Evolutionary conservation across 2,329 filamentous ascomycete genomes (phyloP).

Genomic region (Xylariaceae sp.): DNA sequence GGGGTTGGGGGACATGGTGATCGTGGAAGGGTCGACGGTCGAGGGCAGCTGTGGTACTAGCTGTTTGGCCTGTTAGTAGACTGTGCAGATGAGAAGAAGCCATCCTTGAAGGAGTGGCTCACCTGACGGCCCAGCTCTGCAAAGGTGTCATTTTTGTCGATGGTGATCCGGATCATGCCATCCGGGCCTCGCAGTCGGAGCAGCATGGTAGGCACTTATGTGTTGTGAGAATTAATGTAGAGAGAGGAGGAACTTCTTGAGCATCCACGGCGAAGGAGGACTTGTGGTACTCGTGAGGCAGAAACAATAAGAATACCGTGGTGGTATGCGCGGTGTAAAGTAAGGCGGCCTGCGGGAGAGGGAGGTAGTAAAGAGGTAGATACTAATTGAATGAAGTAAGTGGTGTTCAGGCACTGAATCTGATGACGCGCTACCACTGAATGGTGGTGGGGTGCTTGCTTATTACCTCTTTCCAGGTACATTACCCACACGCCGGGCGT

Average conservation of each 20-base stretch:
- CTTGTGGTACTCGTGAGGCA: no score
- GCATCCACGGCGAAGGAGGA: no score
- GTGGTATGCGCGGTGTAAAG: no score
- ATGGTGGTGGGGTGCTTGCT: no score
- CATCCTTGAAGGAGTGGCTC: conserved; percentile 10
- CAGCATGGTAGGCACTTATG: conserved; percentile 56
- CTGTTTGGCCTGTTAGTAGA: conserved; percentile 33
- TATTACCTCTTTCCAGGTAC: no score
- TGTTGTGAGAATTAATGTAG: neutral
- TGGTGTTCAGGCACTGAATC: no score
- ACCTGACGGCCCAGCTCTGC: conserved; percentile 54
- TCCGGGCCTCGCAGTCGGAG: conserved; percentile 86
- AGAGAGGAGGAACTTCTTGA: neutral
- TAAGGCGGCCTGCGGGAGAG: no score
- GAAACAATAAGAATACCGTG: no score
- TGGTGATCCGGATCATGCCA: conserved; percentile 82
- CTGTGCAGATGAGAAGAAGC: neutral
- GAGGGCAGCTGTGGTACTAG: conserved; percentile 56
- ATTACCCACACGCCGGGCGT: no score
- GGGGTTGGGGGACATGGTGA: conserved; percentile 60
- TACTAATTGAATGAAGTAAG: no score
- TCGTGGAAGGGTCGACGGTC: conserved; percentile 57
- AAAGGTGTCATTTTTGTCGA: conserved; percentile 73
- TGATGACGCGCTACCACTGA: no score
- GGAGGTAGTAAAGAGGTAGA: no score